These are phyloP conservation scores for Neopestalotiopsis rosae DNA, from an alignment of 2,329 filamentous ascomycete genomes.

Conservation along the genomic window DNA sequence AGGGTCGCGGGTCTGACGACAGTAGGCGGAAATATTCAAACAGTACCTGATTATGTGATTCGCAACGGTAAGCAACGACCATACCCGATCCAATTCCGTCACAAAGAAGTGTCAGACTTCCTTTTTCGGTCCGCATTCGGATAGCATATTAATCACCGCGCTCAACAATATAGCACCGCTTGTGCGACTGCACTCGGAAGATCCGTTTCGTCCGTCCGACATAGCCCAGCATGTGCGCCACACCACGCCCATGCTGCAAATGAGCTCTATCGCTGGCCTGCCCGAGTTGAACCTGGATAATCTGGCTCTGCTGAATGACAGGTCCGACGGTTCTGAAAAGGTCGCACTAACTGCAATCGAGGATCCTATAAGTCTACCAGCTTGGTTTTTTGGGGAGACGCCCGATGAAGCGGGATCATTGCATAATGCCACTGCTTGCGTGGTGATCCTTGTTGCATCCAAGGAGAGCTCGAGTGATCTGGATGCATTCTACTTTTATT, in stretches of 20 bases:
- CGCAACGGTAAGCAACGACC: no score
- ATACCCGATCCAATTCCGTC: no score
- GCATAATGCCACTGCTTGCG: conserved; percentile 5
- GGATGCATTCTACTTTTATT: conserved; percentile 13
- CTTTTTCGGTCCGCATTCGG: no score
- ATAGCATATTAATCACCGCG: no score
- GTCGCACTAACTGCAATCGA: conserved; percentile 8
- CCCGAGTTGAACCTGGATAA: conserved; percentile 14
- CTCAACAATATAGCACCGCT: neutral
- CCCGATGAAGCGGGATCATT: neutral
- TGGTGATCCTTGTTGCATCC: conserved; percentile 8
- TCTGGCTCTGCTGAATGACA: neutral
- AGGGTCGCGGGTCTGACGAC: no score
- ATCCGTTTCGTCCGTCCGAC: conserved; percentile 10
- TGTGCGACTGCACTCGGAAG: conserved; percentile 13
- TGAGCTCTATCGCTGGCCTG: neutral
- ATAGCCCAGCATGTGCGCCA: conserved; percentile 11
- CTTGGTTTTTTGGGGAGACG: conserved; percentile 5
- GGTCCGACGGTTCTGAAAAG: neutral
- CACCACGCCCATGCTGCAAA: neutral
- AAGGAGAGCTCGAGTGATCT: neutral
- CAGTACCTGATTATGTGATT: no score
- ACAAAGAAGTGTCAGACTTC: no score
- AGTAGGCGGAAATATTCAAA: no score
- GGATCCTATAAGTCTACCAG: neutral